These are phyloP conservation scores for Coemansia sp. DNA, from an alignment of 192 early-diverging fungal genomes.

Conservation along the genomic window DNA sequence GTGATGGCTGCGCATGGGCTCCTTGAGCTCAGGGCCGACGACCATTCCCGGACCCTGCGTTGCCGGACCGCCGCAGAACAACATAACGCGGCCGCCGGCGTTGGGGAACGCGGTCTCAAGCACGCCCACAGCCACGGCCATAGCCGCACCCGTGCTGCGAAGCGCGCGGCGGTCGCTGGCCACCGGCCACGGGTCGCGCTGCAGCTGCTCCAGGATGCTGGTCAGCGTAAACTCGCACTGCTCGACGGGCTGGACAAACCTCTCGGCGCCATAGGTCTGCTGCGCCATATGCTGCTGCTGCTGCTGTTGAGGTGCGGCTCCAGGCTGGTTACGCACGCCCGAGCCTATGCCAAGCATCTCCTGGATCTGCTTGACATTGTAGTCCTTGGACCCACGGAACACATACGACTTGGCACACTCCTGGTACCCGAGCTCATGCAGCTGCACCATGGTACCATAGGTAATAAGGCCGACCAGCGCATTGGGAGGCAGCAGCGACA, in stretches of 20 bases:
- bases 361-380: constrained; percentile 90
- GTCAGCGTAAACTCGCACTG: constrained; percentile 97
- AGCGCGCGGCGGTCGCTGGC: constrained; percentile 83
- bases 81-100: constrained; percentile 86
- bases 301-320: constrained; percentile 17
- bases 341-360: constrained; percentile 89
- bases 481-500: constrained; percentile 88
- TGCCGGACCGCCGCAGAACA: constrained; percentile 89
- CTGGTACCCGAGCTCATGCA: constrained; percentile 92
- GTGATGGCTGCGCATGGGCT: constrained; percentile 96
- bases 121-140: constrained; percentile 87
- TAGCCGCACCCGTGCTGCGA: constrained; percentile 92
- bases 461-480: constrained; percentile 95
- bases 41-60: constrained; percentile 97
- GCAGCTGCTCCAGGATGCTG: constrained; percentile 91
- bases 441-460: constrained; percentile 97
- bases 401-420: constrained; percentile 98
- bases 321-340: constrained; percentile 45
- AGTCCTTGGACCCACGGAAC: constrained; percentile 97
- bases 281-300: constrained; percentile 33
- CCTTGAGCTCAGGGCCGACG: constrained; percentile 85
- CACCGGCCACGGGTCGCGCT: constrained; percentile 97
- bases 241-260: constrained; percentile 88
- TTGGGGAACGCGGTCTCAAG: constrained; percentile 92
- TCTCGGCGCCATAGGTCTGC: constrained; percentile 50